Conservation (phyloP, 2,329 filamentous ascomycete species). For the Xylariaceae sp. region DNA sequence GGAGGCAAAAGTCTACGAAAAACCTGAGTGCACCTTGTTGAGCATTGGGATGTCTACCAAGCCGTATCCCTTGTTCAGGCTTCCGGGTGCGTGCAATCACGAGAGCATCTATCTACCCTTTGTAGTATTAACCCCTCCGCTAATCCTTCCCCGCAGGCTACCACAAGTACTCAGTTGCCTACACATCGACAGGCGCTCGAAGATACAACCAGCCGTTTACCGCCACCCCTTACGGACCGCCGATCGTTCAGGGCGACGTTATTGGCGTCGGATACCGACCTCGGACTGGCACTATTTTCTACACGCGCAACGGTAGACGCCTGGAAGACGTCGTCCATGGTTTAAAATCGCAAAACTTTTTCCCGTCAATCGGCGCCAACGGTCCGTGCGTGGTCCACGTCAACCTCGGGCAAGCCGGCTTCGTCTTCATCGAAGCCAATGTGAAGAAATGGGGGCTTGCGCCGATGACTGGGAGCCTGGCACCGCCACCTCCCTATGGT, state of each 20-base stretch:
- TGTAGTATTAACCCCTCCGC: conserved; percentile 4
- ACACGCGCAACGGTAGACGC: conserved; percentile 96
- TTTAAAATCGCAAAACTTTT: conserved; percentile 92
- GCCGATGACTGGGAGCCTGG: conserved; percentile 90
- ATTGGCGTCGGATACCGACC: conserved; percentile 93
- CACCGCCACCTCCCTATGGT: conserved; percentile 92
- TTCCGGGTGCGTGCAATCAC: conserved; percentile 79
- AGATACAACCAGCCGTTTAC: conserved; percentile 90
- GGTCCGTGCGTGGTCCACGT: conserved; percentile 90
- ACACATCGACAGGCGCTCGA: conserved; percentile 79
- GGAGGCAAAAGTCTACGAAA: conserved; percentile 98
- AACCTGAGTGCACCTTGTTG: conserved; percentile 80
- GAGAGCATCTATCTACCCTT: background rate
- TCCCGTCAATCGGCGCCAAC: conserved; percentile 93
- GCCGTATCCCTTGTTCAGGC: conserved; percentile 87
- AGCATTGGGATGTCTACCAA: conserved; percentile 95
- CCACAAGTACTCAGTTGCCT: conserved; percentile 89
- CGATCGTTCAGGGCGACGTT: conserved; percentile 88
- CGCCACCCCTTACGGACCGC: conserved; percentile 72
- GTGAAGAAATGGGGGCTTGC: conserved; percentile 99
- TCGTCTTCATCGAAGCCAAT: conserved; percentile 98
- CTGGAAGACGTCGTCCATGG: conserved; percentile 92
- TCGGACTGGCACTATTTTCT: conserved; percentile 91
- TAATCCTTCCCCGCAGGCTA: conserved; percentile 53
- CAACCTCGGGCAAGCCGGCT: conserved; percentile 96